Evolutionary conservation across 768 basidiomycete species (phyloP).

Genomic region (Lactarius sp.): DNA sequence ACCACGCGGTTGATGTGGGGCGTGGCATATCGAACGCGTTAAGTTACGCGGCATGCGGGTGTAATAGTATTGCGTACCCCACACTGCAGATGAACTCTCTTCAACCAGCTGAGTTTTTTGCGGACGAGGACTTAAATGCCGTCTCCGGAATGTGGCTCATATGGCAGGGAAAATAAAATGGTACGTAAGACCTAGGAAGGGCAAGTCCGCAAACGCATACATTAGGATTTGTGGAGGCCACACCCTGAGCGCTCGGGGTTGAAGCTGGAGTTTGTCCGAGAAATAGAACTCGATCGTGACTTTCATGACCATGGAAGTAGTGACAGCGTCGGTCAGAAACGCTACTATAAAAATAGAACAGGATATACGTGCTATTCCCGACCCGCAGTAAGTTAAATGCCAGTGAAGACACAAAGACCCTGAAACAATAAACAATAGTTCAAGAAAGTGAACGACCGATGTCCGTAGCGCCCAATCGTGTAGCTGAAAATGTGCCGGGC

Average conservation of each 20-base stretch:
- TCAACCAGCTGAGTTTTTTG: background rate
- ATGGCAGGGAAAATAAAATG: slow-evolving; percentile 7
- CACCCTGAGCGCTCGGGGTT: slow-evolving; percentile 1
- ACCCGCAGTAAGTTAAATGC: background rate
- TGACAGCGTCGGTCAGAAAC: slow-evolving; percentile 1
- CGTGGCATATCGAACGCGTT: background rate
- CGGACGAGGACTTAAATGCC: background rate
- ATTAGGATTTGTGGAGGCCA: slow-evolving; percentile 17
- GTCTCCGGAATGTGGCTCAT: slow-evolving; percentile 13
- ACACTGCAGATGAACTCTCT: slow-evolving; percentile 1
- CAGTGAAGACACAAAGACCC: background rate
- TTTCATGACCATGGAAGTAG: background rate
- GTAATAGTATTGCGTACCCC: slow-evolving; percentile 21
- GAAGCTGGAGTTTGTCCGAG: background rate
- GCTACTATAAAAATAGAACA: background rate
- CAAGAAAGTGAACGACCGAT: background rate
- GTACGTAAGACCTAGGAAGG: slow-evolving; percentile 8
- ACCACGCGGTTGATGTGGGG: slow-evolving; percentile 18
- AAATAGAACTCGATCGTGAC: background rate
- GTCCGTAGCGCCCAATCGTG: background rate
- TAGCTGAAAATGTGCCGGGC: slow-evolving; percentile 15
- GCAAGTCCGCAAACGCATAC: background rate
- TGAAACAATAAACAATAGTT: background rate
- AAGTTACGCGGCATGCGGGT: background rate
- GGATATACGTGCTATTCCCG: background rate